Conservation (phyloP, 2,329 filamentous ascomycete species). For the Podosphaera aphanis region DNA sequence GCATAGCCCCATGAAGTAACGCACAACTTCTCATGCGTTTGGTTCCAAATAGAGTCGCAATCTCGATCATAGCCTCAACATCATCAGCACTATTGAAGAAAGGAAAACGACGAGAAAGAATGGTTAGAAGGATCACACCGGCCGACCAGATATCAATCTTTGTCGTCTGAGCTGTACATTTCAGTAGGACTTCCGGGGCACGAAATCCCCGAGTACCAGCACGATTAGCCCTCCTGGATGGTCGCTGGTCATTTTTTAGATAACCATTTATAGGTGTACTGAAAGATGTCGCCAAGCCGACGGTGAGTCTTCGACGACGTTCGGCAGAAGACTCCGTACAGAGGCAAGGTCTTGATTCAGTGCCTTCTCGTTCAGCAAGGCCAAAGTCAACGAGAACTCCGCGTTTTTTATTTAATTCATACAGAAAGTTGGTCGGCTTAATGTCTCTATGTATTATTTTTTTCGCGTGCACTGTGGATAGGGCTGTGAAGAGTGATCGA, state of each 20-base stretch:
- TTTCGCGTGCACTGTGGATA: conserved; percentile 61
- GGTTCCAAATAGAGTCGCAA: conserved; percentile 78
- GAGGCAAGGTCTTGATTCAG: conserved; percentile 57
- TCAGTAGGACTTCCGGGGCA: conserved; percentile 86
- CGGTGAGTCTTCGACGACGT: conserved; percentile 31
- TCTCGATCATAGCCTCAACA: conserved; percentile 91
- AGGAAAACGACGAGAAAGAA: conserved; percentile 75
- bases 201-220: conserved; percentile 90
- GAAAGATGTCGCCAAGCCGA: conserved; percentile 34
- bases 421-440: conserved; percentile 93
- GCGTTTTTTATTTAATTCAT: conserved; percentile 55
- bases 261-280: conserved; percentile 39
- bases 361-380: conserved; percentile 66
- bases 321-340: conserved; percentile 44
- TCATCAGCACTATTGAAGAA: conserved; percentile 99
- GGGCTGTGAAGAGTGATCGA: conserved; percentile 62
- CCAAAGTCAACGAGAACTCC: conserved; percentile 97
- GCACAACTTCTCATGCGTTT: conserved; percentile 66
- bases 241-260: conserved; percentile 71
- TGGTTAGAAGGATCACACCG: conserved; percentile 89
- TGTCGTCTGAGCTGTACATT: conserved; percentile 84
- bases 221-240: conserved; percentile 74
- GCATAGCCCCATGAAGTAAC: conserved; percentile 67
- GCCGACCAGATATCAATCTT: conserved; percentile 95
- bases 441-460: conserved; percentile 85